Conservation (phyloP, 2,329 filamentous ascomycete species). For the Cladosporium phlei region DNA sequence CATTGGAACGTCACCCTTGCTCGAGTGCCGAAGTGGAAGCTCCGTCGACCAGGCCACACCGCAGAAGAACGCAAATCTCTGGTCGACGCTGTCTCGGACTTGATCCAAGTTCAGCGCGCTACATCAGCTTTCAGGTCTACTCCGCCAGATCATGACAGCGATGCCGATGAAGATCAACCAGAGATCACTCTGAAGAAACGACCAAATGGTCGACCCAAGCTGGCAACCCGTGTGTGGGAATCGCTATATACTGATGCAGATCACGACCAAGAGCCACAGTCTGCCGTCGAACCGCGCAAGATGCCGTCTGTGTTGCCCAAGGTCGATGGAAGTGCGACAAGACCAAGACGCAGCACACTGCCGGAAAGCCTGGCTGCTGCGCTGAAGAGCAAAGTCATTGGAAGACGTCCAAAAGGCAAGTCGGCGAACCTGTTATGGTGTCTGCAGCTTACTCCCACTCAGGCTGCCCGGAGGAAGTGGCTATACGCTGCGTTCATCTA, state of each 20-base stretch:
- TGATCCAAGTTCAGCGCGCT: slow-evolving; percentile 31
- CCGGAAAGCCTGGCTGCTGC: not conserved
- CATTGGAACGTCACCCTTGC: slow-evolving; percentile 81
- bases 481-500: slow-evolving; percentile 79
- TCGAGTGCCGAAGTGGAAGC: slow-evolving; percentile 86
- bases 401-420: slow-evolving; percentile 44
- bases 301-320: slow-evolving; percentile 11
- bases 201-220: slow-evolving; percentile 18
- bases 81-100: slow-evolving; percentile 37
- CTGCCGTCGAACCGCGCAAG: slow-evolving; percentile 22
- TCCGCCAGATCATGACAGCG: slow-evolving; percentile 34
- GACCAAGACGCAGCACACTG: slow-evolving; percentile 22
- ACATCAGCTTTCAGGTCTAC: slow-evolving; percentile 22
- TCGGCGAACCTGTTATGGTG: slow-evolving; percentile 66
- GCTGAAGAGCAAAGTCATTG: slow-evolving; percentile 1
- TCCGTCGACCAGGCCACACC: slow-evolving; percentile 55
- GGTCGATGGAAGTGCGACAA: slow-evolving; percentile 7
- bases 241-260: slow-evolving; percentile 7
- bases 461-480: slow-evolving; percentile 76
- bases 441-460: slow-evolving; percentile 70
- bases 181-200: slow-evolving; percentile 9
- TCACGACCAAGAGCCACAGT: slow-evolving; percentile 17
- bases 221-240: slow-evolving; percentile 15
- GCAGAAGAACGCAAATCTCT: slow-evolving; percentile 41
- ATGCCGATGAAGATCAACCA: slow-evolving; percentile 43